Percentiles rank a stretch among this genome's conserved stretches.
These are phyloP conservation scores for Pyropia haitanensis DNA, from an alignment of 23 red algal genomes.

Conservation along the genomic window DNA sequence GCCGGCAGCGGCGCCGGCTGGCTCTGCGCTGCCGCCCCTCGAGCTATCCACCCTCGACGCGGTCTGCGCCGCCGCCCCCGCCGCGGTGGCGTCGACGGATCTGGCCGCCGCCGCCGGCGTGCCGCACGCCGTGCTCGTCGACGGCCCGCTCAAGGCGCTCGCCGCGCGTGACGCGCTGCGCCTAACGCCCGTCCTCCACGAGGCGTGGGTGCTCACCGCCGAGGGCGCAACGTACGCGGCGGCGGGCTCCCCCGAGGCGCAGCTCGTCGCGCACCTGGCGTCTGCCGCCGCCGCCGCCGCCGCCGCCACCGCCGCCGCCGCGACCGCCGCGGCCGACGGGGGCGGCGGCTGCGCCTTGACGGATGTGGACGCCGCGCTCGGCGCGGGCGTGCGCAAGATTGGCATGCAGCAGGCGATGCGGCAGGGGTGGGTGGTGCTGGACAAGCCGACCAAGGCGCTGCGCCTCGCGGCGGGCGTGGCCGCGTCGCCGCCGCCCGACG, in stretches of 20 bases:
- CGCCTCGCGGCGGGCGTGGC: slow-evolving; percentile 16
- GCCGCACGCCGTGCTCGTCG: slow-evolving; percentile 60
- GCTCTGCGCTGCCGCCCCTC: too few relatives aligned
- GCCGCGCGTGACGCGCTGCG: slow-evolving; percentile 33
- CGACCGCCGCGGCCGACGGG: not conserved
- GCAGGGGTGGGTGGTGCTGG: slow-evolving; percentile 52
- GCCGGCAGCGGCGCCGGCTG: too few relatives aligned
- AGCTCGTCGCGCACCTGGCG: slow-evolving; percentile 5
- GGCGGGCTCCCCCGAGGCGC: slow-evolving; percentile 58
- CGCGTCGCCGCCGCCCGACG: slow-evolving; percentile 14
- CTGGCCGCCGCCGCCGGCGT: slow-evolving; percentile 22
- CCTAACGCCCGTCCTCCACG: slow-evolving; percentile 55
- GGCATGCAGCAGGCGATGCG: slow-evolving; percentile 87
- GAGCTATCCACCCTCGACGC: too few relatives aligned
- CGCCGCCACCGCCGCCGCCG: not conserved
- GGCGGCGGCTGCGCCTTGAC: not conserved
- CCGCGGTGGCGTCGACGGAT: slow-evolving; percentile 9
- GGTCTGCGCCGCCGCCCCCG: not conserved
- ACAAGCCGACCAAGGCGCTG: slow-evolving; percentile 54
- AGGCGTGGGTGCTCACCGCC: slow-evolving; percentile 42
- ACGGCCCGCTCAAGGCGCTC: slow-evolving; percentile 70
- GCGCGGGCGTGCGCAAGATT: slow-evolving; percentile 24
- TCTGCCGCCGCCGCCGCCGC: not conserved
- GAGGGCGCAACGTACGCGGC: slow-evolving; percentile 81
- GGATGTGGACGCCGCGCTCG: slow-evolving; percentile 23